Evolutionary conservation across 179 eudicot genomes (phyloP).

Genomic region (Nepenthes alata): DNA sequence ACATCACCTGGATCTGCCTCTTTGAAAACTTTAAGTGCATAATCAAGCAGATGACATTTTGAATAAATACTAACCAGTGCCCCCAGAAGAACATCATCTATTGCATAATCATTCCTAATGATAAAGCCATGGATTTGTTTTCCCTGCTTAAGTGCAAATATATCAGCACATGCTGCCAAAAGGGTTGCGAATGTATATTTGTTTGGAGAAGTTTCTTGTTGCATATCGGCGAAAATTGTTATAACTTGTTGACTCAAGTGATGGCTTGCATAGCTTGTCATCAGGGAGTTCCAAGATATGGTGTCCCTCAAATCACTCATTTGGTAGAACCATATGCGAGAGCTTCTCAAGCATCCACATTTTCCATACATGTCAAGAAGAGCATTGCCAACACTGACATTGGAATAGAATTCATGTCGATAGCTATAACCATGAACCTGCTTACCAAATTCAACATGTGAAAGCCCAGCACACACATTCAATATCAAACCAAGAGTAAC

Average conservation of each 20-base stretch:
- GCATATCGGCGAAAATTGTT: slow-evolving; percentile 38
- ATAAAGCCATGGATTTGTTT: slow-evolving; percentile 28
- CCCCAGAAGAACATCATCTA: slow-evolving; percentile 20
- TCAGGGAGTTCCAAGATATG: slow-evolving; percentile 53
- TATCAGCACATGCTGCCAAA: slow-evolving; percentile 58
- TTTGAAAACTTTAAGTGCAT: slow-evolving; percentile 22
- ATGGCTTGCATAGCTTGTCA: slow-evolving; percentile 39
- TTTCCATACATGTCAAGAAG: slow-evolving; percentile 76
- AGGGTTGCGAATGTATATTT: slow-evolving; percentile 49
- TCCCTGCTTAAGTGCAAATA: slow-evolving; percentile 35
- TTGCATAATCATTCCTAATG: slow-evolving; percentile 20
- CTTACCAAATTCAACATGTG: slow-evolving; percentile 53
- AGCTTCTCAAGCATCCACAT: slow-evolving; percentile 42
- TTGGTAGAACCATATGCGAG: slow-evolving; percentile 42
- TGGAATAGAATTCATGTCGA: slow-evolving; percentile 30
- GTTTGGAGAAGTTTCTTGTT: slow-evolving; percentile 41
- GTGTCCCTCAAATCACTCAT: slow-evolving; percentile 40
- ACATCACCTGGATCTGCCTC: slow-evolving; percentile 16
- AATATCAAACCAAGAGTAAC: slow-evolving; percentile 45
- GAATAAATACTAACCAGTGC: slow-evolving; percentile 33
- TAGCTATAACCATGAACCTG: slow-evolving; percentile 57
- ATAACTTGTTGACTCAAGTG: slow-evolving; percentile 46
- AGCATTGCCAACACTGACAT: slow-evolving; percentile 36
- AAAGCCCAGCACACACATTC: slow-evolving; percentile 43
- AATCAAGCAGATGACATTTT: slow-evolving; percentile 21